Evolutionary conservation across 768 basidiomycete genomes (phyloP).

Genomic region (Suillus paluster): DNA sequence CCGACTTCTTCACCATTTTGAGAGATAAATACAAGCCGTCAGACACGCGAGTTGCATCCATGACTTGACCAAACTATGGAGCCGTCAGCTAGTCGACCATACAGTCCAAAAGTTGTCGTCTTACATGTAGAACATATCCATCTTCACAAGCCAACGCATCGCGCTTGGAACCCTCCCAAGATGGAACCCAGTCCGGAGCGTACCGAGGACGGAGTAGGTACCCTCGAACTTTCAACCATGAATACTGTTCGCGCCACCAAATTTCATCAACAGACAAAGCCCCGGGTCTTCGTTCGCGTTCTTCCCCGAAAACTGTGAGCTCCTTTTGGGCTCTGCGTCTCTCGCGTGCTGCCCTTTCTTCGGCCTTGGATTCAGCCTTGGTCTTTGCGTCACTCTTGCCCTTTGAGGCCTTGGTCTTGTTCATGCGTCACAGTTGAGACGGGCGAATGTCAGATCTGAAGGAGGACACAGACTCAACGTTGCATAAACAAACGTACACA

Average conservation of each 20-base stretch:
- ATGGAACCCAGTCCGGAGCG: conserved; percentile 38
- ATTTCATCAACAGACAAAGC: conserved; percentile 4
- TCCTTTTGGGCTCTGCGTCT: background rate
- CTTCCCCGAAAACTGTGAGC: background rate
- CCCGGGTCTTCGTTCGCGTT: background rate
- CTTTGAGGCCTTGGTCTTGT: background rate
- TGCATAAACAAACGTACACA: conserved; percentile 17
- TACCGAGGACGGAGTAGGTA: conserved; percentile 39
- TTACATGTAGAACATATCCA: background rate
- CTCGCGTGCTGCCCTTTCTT: background rate
- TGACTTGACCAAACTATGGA: conserved; percentile 1
- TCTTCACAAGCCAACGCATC: conserved; percentile 7
- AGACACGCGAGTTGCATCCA: conserved; percentile 35
- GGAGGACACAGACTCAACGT: background rate
- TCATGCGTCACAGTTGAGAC: background rate
- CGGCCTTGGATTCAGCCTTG: background rate
- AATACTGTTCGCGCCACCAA: conserved; percentile 24
- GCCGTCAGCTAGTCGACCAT: background rate
- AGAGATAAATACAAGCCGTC: conserved; percentile 33
- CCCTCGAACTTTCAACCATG: conserved; percentile 33
- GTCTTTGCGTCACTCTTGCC: background rate
- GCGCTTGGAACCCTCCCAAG: conserved; percentile 28
- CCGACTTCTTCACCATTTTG: conserved; percentile 24
- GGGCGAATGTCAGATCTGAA: background rate
- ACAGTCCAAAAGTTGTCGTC: background rate